phyloP scores from a whole-genome alignment of 73 alveolate genomes.

The Tetrahymena borealis region DNA sequence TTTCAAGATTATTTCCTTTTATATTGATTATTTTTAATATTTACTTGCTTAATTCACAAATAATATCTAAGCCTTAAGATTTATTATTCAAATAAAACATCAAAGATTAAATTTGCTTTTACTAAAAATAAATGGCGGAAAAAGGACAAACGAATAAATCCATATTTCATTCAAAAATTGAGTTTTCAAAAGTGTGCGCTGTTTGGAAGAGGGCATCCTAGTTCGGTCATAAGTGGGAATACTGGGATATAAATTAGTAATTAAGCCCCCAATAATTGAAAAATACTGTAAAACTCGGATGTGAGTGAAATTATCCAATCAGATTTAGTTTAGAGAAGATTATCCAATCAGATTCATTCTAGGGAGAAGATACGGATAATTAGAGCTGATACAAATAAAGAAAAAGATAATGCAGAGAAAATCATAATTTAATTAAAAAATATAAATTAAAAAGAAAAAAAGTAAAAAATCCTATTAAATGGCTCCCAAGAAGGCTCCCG shows the following conservation, averaged over 20 bases:
- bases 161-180: background rate
- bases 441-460: background rate
- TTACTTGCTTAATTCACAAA: too few relatives aligned
- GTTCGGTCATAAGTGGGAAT: too few relatives aligned
- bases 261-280: background rate
- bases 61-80: too few relatives aligned
- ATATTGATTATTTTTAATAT: too few relatives aligned
- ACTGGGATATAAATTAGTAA: background rate
- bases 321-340: background rate
- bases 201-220: too few relatives aligned
- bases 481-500: constrained; percentile 54
- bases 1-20: too few relatives aligned
- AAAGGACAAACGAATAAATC: background rate
- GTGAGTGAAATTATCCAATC: background rate
- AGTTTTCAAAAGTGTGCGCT: background rate
- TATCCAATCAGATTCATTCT: background rate
- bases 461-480: constrained; percentile 1
- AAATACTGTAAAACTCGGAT: background rate
- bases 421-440: background rate
- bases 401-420: background rate
- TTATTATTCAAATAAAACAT: too few relatives aligned
- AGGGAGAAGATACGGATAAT: background rate
- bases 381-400: background rate
- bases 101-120: too few relatives aligned
- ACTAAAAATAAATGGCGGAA: background rate